Conservation (phyloP, 2,329 filamentous ascomycete species). For the Aspergillus pseudoglaucus region DNA sequence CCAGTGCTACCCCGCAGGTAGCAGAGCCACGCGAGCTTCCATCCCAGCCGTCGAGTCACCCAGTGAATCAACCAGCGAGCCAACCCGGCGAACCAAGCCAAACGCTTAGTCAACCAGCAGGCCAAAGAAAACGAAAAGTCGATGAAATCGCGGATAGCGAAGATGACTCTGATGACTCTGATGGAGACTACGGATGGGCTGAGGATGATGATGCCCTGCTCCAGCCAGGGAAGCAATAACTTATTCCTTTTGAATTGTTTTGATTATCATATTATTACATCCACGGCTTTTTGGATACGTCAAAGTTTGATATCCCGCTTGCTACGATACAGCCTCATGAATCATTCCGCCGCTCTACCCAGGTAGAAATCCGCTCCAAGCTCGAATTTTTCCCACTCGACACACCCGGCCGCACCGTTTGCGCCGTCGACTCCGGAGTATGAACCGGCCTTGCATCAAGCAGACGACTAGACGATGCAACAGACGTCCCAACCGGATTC, state of each 20-base stretch:
- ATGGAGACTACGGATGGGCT: slow-evolving; percentile 25
- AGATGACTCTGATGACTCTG: slow-evolving; percentile 31
- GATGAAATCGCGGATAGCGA: slow-evolving; percentile 41
- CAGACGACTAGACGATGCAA: neutral
- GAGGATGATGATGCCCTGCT: slow-evolving; percentile 14
- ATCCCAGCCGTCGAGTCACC: slow-evolving; percentile 9
- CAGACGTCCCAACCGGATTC: neutral
- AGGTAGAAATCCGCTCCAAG: slow-evolving; percentile 17
- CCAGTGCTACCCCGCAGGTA: slow-evolving; percentile 4
- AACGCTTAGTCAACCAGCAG: neutral
- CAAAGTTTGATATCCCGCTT: neutral
- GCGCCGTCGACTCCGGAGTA: neutral
- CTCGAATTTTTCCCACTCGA: slow-evolving; percentile 14
- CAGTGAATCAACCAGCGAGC: slow-evolving; percentile 8
- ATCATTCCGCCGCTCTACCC: slow-evolving; percentile 7
- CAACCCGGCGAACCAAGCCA: slow-evolving; percentile 3
- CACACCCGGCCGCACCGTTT: slow-evolving; percentile 6
- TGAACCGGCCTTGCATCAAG: neutral
- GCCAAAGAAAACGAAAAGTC: slow-evolving; percentile 37
- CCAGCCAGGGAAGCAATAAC: neutral
- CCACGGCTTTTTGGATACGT: neutral
- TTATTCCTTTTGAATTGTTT: neutral
- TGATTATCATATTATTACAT: neutral
- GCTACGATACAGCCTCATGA: neutral
- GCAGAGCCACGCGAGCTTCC: slow-evolving; percentile 2